phyloP scores from a whole-genome alignment of 768 basidiomycete species.

The Mrakia hoshinonis region DNA sequence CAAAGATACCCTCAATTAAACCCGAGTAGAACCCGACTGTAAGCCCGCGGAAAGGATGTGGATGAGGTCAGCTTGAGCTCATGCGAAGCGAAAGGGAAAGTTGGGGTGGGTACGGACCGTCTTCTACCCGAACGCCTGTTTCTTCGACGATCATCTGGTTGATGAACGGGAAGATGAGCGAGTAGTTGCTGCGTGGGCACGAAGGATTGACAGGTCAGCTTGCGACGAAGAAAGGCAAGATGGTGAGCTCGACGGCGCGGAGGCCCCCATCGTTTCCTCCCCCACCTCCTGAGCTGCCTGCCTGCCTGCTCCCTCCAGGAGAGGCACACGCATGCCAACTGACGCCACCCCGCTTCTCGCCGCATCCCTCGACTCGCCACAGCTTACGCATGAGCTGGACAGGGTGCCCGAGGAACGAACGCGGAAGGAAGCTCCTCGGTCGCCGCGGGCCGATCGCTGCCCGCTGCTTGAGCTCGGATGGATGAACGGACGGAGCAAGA shows the following conservation, averaged over 20 bases:
- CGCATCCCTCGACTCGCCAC: background rate
- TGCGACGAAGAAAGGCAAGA: background rate
- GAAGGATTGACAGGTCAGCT: background rate
- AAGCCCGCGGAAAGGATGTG: background rate
- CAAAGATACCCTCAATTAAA: conserved; percentile 12
- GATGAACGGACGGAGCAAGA: background rate
- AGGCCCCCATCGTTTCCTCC: background rate
- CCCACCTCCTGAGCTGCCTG: too few species aligned
- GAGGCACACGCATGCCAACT: too few species aligned
- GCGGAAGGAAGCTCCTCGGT: too few species aligned
- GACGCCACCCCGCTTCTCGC: too few species aligned
- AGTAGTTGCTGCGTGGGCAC: background rate
- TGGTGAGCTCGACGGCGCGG: background rate
- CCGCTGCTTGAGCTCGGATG: background rate
- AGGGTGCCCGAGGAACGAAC: too few species aligned
- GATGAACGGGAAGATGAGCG: conserved; percentile 27
- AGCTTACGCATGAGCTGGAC: too few species aligned
- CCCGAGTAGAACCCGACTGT: conserved; percentile 26
- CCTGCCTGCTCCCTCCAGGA: too few species aligned
- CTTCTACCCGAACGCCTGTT: background rate
- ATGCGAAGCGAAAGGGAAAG: background rate
- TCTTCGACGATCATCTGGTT: conserved; percentile 25
- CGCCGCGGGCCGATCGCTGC: background rate
- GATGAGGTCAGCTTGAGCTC: background rate
- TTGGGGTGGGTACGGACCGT: background rate